A percentile compares a stretch with the other conserved stretches of the same genome.
These are phyloP conservation scores for Myxozyma mucilagina DNA, from an alignment of 805 yeast species.

Conservation along the genomic window DNA sequence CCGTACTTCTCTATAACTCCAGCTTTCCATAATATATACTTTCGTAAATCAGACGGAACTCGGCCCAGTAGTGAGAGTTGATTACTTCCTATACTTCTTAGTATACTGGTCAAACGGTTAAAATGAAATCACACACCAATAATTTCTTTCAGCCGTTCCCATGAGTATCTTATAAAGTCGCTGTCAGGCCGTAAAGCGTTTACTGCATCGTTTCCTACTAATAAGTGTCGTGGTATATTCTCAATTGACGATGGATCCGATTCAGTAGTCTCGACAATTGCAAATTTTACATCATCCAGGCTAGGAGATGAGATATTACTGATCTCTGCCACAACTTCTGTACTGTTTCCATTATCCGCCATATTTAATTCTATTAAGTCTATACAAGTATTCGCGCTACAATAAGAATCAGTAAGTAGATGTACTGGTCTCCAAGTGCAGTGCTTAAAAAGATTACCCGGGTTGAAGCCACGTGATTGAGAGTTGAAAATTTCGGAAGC, in stretches of 20 bases:
- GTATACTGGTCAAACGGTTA: background rate
- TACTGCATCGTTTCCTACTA: conserved; percentile 23
- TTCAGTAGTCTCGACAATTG: background rate
- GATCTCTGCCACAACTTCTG: background rate
- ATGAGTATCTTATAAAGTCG: conserved; percentile 33
- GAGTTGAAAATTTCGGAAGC: too few relatives aligned
- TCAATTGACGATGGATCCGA: background rate
- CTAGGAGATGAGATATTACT: background rate
- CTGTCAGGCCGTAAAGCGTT: conserved; percentile 23
- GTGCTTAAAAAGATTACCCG: too few relatives aligned
- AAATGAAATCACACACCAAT: conserved; percentile 23
- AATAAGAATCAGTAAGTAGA: too few relatives aligned
- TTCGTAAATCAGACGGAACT: conserved; percentile 34
- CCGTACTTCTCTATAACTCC: conserved; percentile 31
- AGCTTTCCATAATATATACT: conserved; percentile 36
- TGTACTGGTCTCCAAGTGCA: too few relatives aligned
- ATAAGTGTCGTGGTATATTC: conserved; percentile 1
- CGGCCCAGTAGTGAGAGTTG: conserved; percentile 35
- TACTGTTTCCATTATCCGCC: too few relatives aligned
- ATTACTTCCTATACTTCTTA: conserved; percentile 27
- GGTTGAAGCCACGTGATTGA: too few relatives aligned
- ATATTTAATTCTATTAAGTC: too few relatives aligned
- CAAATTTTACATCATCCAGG: background rate
- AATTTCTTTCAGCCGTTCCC: conserved; percentile 35
- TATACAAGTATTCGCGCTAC: too few relatives aligned